These are phyloP conservation scores for Ascochyta fabae DNA, from an alignment of 2,329 filamentous ascomycete genomes.

Conservation along the genomic window DNA sequence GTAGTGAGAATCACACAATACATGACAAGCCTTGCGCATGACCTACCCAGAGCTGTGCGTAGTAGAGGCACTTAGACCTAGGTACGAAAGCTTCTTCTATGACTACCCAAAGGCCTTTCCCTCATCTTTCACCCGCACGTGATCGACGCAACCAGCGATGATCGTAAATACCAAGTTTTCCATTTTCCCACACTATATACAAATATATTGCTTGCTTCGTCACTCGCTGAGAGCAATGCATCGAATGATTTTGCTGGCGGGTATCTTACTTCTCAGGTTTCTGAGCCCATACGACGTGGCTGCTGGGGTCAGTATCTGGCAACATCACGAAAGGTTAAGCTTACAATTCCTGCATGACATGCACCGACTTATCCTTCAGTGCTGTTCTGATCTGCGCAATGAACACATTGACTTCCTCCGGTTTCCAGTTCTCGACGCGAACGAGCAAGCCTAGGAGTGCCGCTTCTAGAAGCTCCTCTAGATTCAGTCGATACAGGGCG, in stretches of 20 bases:
- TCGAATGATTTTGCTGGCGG: not conserved
- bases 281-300: constrained; percentile 10
- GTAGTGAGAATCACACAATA: too few species aligned
- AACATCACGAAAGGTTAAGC: not conserved
- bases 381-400: constrained; percentile 34
- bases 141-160: too few species aligned
- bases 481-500: constrained; percentile 4
- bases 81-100: too few species aligned
- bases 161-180: too few species aligned
- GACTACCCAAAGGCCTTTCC: too few species aligned
- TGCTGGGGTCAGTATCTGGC: not conserved
- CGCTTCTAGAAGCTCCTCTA: constrained; percentile 9
- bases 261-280: not conserved
- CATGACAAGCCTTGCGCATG: too few species aligned
- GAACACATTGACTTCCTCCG: constrained; percentile 54
- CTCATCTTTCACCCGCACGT: too few species aligned
- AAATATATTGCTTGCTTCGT: too few species aligned
- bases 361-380: constrained; percentile 31
- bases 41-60: too few species aligned
- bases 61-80: too few species aligned
- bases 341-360: constrained; percentile 33
- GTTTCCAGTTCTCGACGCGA: constrained; percentile 45
- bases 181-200: too few species aligned
- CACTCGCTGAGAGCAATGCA: not conserved
- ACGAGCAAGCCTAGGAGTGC: constrained; percentile 24